Percentiles rank a stretch among this genome's conserved stretches.
Conservation (phyloP, 352 stramenopile species). For the Phytophthora macrochlamydospora region DNA sequence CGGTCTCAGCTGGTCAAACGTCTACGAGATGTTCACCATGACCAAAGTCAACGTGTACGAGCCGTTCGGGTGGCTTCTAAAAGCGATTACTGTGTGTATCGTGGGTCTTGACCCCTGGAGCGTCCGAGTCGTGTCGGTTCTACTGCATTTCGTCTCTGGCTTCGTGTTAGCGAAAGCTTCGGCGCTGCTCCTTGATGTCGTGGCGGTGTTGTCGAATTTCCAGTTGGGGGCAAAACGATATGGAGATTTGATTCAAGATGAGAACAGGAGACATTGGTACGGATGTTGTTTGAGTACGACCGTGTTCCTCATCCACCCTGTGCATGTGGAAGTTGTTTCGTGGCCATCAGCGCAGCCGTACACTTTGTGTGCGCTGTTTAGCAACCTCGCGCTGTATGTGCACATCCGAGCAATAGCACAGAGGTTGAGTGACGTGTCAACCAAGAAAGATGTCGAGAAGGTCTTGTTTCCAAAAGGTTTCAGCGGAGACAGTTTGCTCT, state of each 20-base stretch:
- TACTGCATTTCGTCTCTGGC: conserved; percentile 43
- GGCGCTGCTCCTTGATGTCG: conserved; percentile 28
- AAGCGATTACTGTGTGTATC: conserved; percentile 45
- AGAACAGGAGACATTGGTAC: conserved; percentile 8
- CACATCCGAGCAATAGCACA: conserved; percentile 22
- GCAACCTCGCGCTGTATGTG: conserved; percentile 43
- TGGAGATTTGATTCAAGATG: neutral
- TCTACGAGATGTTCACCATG: conserved; percentile 57
- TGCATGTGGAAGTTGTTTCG: conserved; percentile 67
- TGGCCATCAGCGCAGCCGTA: conserved; percentile 81
- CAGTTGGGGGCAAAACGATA: neutral
- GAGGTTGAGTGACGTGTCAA: conserved; percentile 2
- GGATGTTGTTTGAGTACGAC: conserved; percentile 49
- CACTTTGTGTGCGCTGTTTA: conserved; percentile 57
- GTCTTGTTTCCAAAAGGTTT: conserved; percentile 12
- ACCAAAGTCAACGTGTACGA: conserved; percentile 73
- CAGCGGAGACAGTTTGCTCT: conserved; percentile 6
- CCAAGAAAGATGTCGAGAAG: conserved; percentile 1
- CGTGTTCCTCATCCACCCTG: conserved; percentile 65
- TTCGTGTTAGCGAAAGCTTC: conserved; percentile 33
- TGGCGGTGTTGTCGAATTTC: conserved; percentile 20
- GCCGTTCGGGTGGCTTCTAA: conserved; percentile 68
- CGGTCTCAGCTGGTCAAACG: conserved; percentile 31
- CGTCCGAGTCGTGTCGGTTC: conserved; percentile 46
- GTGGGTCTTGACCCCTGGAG: conserved; percentile 43